Evolutionary conservation across 495 filamentous ascomycete genomes (phyloP), one percentile per base, ranked within the genome.

Genomic region (Neurospora cerealis): DNA sequence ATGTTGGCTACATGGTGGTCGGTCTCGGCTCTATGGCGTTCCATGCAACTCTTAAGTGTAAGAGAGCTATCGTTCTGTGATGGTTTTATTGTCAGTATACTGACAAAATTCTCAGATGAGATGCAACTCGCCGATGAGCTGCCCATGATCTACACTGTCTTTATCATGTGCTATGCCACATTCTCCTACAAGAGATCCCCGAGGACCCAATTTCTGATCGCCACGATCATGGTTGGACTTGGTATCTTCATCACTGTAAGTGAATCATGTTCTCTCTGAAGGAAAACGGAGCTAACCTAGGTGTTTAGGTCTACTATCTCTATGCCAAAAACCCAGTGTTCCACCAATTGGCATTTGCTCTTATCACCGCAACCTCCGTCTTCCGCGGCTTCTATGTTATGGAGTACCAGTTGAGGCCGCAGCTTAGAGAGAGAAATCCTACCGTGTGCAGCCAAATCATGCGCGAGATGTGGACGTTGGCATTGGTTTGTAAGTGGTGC

Each of bases 81-180:
- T 39, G 3, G 9, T 11, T 1, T 39, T 39, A 4, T 11, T 96
- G 93, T 90, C 85, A 73, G 86, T 80, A 36, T 71, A 46, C 75
- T 78, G 21, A 79, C 77, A 37, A 42, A 37, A 39, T 70, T 21
- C 44, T 70, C 80, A 97, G 94, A 99, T 83, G 93, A 94, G 2
- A 97, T 97, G 96, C 96, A 99, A 79, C 89, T 98, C 19, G 92
- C 98, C 41, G 96, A 99, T 78, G 96, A 99, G 82, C 87, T 98
- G 9, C 93, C 91, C 74, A 98, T 98, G 96, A 97, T 99, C 38
- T 98, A 99, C 80, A 97, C 95, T 2, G 96, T 95, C 9, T 96
- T 92, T 76, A 96, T 97, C 91, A 83, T 83, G 73, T 91, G 86
- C 81, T 97, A 91, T 81, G 93, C 93, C 17, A 92, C 93, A 24